Percentiles rank a stretch among this genome's conserved stretches.
These are phyloP conservation scores for Dioscorea alata DNA, from an alignment of 106 monocot species.

Conservation along the genomic window DNA sequence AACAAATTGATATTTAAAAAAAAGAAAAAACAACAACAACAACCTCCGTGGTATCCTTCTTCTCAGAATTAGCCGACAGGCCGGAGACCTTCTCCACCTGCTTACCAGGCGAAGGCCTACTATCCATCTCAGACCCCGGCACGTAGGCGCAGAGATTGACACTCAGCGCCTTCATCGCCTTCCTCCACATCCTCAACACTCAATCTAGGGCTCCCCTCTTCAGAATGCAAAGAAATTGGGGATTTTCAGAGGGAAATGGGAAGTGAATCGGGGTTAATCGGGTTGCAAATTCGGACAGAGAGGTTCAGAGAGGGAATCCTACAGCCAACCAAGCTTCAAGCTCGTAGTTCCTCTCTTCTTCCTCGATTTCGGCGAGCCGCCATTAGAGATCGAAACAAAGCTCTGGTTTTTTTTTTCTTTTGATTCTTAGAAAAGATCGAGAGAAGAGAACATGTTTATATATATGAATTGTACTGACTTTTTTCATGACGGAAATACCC, in stretches of 20 bases:
- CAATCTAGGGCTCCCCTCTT: neutral
- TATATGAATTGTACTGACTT: too few relatives aligned
- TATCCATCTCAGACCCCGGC: conserved; percentile 6
- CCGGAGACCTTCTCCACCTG: neutral
- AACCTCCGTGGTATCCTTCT: conserved; percentile 29
- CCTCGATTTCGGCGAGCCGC: too few relatives aligned
- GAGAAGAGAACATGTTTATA: neutral
- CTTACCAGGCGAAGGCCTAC: neutral
- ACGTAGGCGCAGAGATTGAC: conserved; percentile 22
- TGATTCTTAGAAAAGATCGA: neutral
- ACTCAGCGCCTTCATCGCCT: conserved; percentile 25
- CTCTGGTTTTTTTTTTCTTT: neutral
- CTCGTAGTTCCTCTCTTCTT: too few relatives aligned
- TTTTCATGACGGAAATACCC: too few relatives aligned
- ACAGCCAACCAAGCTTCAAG: too few relatives aligned
- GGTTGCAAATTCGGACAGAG: too few relatives aligned
- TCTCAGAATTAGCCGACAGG: neutral
- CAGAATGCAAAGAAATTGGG: too few relatives aligned
- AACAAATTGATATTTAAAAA: neutral
- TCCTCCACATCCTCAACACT: conserved; percentile 30
- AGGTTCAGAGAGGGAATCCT: too few relatives aligned
- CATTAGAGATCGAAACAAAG: neutral
- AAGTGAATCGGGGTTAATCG: too few relatives aligned
- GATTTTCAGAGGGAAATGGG: too few relatives aligned
- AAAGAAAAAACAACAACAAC: neutral